Percentiles rank a stretch among this genome's conserved stretches.
Evolutionary conservation across 2,329 filamentous ascomycete genomes (phyloP).

Genomic region (Blumeriella jaapii): DNA sequence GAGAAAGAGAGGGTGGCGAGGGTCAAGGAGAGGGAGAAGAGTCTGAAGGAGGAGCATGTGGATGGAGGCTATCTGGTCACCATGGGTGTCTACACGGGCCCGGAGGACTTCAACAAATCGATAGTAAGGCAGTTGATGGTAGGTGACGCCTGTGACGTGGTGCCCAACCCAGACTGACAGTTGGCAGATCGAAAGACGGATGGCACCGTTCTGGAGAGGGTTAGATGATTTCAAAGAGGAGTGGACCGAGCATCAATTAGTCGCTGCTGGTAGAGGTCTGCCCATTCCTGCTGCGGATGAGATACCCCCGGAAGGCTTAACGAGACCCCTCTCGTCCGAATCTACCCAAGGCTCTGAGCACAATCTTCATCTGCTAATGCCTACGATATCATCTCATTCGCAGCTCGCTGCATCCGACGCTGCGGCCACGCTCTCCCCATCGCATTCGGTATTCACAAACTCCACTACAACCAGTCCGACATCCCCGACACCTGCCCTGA

Average conservation of each 20-base stretch:
- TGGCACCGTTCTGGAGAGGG: slow-evolving; percentile 94
- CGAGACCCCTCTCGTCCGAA: slow-evolving; percentile 34
- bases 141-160: slow-evolving; percentile 24
- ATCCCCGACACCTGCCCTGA: slow-evolving; percentile 30
- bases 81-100: slow-evolving; percentile 81
- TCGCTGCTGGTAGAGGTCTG: slow-evolving; percentile 76
- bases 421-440: slow-evolving; percentile 44
- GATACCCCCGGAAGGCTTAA: slow-evolving; percentile 58
- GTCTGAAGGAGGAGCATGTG: slow-evolving; percentile 81
- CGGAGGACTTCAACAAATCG: slow-evolving; percentile 86
- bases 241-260: slow-evolving; percentile 93
- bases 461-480: slow-evolving; percentile 34
- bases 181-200: slow-evolving; percentile 71
- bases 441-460: slow-evolving; percentile 50
- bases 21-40: slow-evolving; percentile 77
- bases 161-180: slow-evolving; percentile 11
- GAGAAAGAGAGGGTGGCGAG: slow-evolving; percentile 70
- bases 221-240: slow-evolving; percentile 77
- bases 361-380: slow-evolving; percentile 60
- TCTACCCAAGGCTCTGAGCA: slow-evolving; percentile 42
- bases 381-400: slow-evolving; percentile 68
- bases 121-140: slow-evolving; percentile 87
- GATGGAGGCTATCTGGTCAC: slow-evolving; percentile 94
- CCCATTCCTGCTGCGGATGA: slow-evolving; percentile 77
- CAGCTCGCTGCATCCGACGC: slow-evolving; percentile 69